Evolutionary conservation across 345 rosid genomes (phyloP).

Genomic region (Microcos paniculata): DNA sequence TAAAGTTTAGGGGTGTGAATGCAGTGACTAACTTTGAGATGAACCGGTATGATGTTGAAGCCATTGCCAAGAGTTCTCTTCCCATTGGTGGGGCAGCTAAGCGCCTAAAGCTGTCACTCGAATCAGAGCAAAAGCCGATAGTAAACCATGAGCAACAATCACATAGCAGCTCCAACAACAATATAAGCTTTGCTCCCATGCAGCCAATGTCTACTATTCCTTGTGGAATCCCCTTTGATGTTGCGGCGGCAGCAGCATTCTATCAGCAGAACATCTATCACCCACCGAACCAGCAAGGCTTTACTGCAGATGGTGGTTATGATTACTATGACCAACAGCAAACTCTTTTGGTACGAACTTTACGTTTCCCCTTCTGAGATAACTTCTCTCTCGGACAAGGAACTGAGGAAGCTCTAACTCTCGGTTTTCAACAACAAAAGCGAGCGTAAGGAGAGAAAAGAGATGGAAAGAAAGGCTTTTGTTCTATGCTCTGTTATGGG

Average conservation of each 20-base stretch:
- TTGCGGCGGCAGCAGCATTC: too few relatives aligned
- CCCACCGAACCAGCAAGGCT: too few relatives aligned
- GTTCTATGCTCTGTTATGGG: conserved; percentile 54
- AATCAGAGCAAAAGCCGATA: too few relatives aligned
- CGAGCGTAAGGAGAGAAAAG: not conserved
- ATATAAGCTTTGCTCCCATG: too few relatives aligned
- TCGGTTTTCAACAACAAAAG: not conserved
- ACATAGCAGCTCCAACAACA: too few relatives aligned
- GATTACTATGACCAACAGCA: not conserved
- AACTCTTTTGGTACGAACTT: not conserved
- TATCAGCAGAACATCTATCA: too few relatives aligned
- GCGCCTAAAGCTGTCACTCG: too few relatives aligned
- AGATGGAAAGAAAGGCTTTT: conserved; percentile 66
- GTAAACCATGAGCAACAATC: too few relatives aligned
- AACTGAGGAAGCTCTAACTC: not conserved
- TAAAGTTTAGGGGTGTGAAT: conserved; percentile 79
- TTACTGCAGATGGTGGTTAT: too few relatives aligned
- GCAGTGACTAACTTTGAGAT: conserved; percentile 98
- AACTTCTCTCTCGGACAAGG: not conserved
- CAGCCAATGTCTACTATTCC: too few relatives aligned
- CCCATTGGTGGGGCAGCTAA: too few relatives aligned
- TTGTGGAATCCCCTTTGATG: too few relatives aligned
- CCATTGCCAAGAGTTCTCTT: conserved; percentile 74
- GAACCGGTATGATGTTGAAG: conserved; percentile 84
- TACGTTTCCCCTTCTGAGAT: not conserved